phyloP scores from a whole-genome alignment of 768 basidiomycete genomes.

The Tubosaeta brunneosetosa region DNA sequence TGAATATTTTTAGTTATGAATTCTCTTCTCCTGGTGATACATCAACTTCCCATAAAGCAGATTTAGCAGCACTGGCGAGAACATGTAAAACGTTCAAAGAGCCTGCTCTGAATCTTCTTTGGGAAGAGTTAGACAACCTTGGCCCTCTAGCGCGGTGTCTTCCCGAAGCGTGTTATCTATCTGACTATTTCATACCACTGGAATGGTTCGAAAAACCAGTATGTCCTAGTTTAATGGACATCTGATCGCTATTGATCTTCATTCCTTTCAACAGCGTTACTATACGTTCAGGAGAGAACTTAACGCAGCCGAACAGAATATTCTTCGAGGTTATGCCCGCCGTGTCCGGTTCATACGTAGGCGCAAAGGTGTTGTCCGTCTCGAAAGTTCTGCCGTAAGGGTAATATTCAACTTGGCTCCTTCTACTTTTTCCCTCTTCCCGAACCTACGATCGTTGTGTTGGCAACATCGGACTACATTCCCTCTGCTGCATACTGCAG shows the following conservation, averaged over 20 bases:
- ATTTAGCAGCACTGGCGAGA: background rate
- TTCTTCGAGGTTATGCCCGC: background rate
- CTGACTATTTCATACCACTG: background rate
- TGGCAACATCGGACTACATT: background rate
- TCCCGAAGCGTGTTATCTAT: background rate
- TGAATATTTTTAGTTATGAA: background rate
- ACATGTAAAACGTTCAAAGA: conserved; percentile 1
- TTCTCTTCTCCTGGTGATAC: too few relatives aligned
- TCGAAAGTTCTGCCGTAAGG: background rate
- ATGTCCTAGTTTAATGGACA: background rate
- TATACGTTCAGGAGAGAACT: background rate
- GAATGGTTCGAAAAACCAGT: background rate
- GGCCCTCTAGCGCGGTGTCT: background rate
- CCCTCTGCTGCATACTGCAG: background rate
- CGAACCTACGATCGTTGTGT: background rate
- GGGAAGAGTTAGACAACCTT: background rate
- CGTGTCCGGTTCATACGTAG: background rate
- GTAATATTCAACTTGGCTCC: background rate
- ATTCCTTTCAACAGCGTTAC: background rate
- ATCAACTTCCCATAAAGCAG: background rate
- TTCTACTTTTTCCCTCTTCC: background rate
- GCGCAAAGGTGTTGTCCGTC: background rate
- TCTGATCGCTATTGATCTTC: background rate
- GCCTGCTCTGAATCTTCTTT: background rate
- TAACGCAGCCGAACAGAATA: background rate